Evolutionary conservation across 176 grass and related monocot species (phyloP).

Genomic region (Zea luxurians): DNA sequence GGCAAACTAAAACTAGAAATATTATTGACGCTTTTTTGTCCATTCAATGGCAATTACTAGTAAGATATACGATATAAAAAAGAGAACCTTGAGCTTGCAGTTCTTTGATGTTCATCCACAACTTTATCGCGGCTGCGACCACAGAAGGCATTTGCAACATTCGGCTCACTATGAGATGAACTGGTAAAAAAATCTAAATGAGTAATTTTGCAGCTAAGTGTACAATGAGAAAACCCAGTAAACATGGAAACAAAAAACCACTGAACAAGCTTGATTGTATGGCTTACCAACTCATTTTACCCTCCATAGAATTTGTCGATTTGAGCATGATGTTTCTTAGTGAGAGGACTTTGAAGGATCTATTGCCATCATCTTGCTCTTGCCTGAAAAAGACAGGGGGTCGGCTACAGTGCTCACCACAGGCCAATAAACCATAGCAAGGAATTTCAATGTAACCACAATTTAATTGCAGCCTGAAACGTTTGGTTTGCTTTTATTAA

Average conservation of each 20-base stretch:
- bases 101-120: constrained; percentile 80
- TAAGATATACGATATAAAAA: constrained; percentile 36
- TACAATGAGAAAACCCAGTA: constrained; percentile 15
- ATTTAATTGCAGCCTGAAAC: constrained; percentile 2
- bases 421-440: not conserved
- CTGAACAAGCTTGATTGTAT: constrained; percentile 1
- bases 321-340: constrained; percentile 77
- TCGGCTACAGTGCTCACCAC: constrained; percentile 5
- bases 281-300: constrained; percentile 67
- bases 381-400: constrained; percentile 49
- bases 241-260: constrained; percentile 15
- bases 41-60: constrained; percentile 8
- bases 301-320: constrained; percentile 63
- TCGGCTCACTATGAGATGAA: constrained; percentile 84
- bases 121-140: constrained; percentile 65
- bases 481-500: constrained; percentile 1
- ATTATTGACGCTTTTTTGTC: constrained; percentile 14
- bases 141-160: constrained; percentile 81
- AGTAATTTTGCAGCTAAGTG: constrained; percentile 35
- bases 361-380: constrained; percentile 76
- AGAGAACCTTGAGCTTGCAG: constrained; percentile 90
- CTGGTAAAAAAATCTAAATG: constrained; percentile 32
- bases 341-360: constrained; percentile 61
- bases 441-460: not conserved
- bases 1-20: constrained; percentile 9